Evolutionary conservation across 352 stramenopile genomes (phyloP).

Genomic region (Stramenopiles sp.): DNA sequence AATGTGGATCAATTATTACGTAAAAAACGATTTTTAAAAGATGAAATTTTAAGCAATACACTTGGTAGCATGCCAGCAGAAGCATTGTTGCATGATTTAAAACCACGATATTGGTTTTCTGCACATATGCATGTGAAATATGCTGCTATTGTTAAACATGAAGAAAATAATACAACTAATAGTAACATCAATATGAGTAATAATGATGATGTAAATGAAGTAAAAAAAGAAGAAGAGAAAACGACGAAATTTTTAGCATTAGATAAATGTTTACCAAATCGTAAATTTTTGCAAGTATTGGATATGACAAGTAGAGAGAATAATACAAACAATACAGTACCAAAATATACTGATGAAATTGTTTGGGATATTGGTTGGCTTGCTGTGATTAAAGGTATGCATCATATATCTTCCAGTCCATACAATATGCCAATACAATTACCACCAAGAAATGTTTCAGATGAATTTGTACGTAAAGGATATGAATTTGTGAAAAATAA

Average conservation of each 20-base stretch:
- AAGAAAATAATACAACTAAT: neutral
- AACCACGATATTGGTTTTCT: slow-evolving; percentile 85
- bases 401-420: too few relatives aligned
- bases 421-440: too few relatives aligned
- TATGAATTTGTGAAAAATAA: too few relatives aligned
- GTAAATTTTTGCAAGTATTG: slow-evolving; percentile 82
- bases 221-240: slow-evolving; percentile 1
- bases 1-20: slow-evolving; percentile 61
- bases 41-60: slow-evolving; percentile 72
- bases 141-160: slow-evolving; percentile 69
- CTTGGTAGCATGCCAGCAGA: slow-evolving; percentile 77
- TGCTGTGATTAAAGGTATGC: too few relatives aligned
- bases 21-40: slow-evolving; percentile 77
- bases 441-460: too few relatives aligned
- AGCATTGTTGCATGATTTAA: slow-evolving; percentile 67
- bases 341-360: too few relatives aligned
- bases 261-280: slow-evolving; percentile 91
- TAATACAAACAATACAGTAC: slow-evolving; percentile 6
- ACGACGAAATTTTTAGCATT: slow-evolving; percentile 88
- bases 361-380: too few relatives aligned
- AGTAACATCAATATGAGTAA: slow-evolving; percentile 9
- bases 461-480: too few relatives aligned
- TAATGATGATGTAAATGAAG: neutral
- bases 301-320: slow-evolving; percentile 30
- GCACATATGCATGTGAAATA: slow-evolving; percentile 98